Evolutionary conservation across 2,329 filamentous ascomycete genomes (phyloP).

Genomic region (Coniochaeta ligniaria): DNA sequence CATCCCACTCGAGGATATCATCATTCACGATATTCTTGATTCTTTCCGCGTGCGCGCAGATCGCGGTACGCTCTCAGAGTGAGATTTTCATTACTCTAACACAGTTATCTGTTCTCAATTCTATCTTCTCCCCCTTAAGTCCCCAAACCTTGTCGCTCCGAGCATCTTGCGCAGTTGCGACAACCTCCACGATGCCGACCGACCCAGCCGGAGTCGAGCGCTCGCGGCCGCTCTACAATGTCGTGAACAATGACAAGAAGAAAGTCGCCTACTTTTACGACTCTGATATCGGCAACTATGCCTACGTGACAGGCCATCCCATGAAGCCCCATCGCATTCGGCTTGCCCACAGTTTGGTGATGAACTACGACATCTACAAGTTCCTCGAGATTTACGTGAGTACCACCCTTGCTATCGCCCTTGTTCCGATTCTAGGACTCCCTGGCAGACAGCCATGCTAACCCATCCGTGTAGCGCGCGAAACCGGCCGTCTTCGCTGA

Average conservation of each 20-base stretch:
- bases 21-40: not conserved
- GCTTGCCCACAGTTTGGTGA: conserved; percentile 88
- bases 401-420: conserved; percentile 8
- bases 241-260: conserved; percentile 47
- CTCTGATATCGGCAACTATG: conserved; percentile 96
- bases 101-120: not conserved
- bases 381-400: conserved; percentile 94
- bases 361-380: conserved; percentile 93
- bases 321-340: conserved; percentile 99
- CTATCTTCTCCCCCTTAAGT: not conserved
- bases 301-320: conserved; percentile 91
- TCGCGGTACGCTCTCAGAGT: not conserved
- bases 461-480: conserved; percentile 49
- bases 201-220: conserved; percentile 29
- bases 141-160: not conserved
- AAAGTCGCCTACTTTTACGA: conserved; percentile 98
- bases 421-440: not conserved
- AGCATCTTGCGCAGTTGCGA: not conserved
- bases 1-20: not conserved
- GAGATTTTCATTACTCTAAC: not conserved
- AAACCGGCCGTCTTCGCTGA: conserved; percentile 85
- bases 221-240: conserved; percentile 38
- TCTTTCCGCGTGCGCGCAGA: not conserved
- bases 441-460: not conserved
- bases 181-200: conserved; percentile 13